A percentile compares a stretch with the other conserved stretches of the same genome.
Conservation (phyloP, 169 alveolate species). For the Plasmodium reichenowi region DNA sequence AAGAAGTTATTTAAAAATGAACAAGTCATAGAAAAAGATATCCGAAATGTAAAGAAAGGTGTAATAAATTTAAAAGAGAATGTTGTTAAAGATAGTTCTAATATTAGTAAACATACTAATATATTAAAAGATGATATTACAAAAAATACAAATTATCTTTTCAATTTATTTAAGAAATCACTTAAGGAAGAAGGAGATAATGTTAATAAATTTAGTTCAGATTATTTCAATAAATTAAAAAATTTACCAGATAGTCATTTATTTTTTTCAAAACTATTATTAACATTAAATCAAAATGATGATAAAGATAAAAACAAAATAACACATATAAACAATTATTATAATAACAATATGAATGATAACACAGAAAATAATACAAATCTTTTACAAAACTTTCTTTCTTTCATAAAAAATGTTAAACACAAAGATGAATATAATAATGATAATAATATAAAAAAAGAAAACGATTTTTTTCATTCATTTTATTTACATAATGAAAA, state of each 20-base stretch:
- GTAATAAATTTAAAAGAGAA: constrained; percentile 22
- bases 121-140: constrained; percentile 26
- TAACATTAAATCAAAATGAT: neutral
- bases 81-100: constrained; percentile 2
- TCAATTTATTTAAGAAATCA: constrained; percentile 16
- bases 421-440: no score
- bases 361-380: neutral
- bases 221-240: constrained; percentile 28
- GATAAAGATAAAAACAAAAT: neutral
- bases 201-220: constrained; percentile 17
- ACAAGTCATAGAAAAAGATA: constrained; percentile 5
- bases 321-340: neutral
- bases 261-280: constrained; percentile 23
- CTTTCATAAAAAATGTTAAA: no score
- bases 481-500: no score
- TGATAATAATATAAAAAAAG: no score
- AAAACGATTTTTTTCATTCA: no score
- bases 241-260: constrained; percentile 11
- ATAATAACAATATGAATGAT: no score
- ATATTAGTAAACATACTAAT: constrained; percentile 22
- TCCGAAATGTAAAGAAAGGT: constrained; percentile 1
- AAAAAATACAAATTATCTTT: constrained; percentile 21
- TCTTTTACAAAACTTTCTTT: no score
- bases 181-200: constrained; percentile 22
- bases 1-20: neutral